Evolutionary conservation across 73 alveolate species (phyloP).

Genomic region (Blepharisma japonicum): DNA sequence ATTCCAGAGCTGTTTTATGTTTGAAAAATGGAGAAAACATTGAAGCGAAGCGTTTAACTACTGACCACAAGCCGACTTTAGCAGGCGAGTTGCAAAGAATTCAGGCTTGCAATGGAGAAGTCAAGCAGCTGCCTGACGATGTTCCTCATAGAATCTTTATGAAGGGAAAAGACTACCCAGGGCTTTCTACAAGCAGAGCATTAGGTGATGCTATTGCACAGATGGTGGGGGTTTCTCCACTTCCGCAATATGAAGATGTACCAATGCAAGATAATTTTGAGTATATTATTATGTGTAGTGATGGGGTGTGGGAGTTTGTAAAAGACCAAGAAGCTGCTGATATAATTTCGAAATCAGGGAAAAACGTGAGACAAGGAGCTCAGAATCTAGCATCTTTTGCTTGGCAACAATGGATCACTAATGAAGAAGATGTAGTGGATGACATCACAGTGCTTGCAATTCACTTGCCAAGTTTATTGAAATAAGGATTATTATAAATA

Average conservation of each 20-base stretch:
- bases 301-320: too few species aligned
- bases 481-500: too few species aligned
- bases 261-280: too few species aligned
- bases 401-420: too few species aligned
- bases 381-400: too few species aligned
- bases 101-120: conserved; percentile 47
- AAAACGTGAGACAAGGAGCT: too few species aligned
- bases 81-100: conserved; percentile 64
- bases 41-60: conserved; percentile 38
- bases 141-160: conserved; percentile 79
- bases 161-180: conserved; percentile 81
- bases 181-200: conserved; percentile 84
- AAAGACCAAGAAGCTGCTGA: too few species aligned
- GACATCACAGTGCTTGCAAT: too few species aligned
- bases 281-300: too few species aligned
- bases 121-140: conserved; percentile 50
- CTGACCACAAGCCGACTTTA: conserved; percentile 62
- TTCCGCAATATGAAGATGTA: conserved; percentile 49
- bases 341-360: too few species aligned
- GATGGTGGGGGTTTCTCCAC: conserved; percentile 71
- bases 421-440: too few species aligned
- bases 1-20: conserved; percentile 47
- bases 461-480: too few species aligned
- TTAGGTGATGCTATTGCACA: conserved; percentile 79
- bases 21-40: background rate